phyloP scores from a whole-genome alignment of 225 moss, liverwort and hornwort genomes.

The Asterella californica region DNA sequence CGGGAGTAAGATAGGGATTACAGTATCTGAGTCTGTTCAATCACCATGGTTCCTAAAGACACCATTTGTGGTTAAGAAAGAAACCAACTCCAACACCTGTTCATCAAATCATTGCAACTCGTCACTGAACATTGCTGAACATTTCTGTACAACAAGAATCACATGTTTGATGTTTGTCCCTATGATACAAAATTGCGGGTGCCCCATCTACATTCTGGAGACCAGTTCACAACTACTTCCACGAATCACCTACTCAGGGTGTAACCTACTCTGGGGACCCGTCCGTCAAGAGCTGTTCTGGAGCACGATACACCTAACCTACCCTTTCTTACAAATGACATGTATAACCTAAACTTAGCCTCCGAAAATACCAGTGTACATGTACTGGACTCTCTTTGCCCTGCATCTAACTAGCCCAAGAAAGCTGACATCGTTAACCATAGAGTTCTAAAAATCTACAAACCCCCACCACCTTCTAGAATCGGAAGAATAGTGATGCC shows the following conservation, averaged over 20 bases:
- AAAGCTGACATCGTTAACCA: slow-evolving; percentile 8
- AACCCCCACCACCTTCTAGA: slow-evolving; percentile 4
- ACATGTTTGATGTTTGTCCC: slow-evolving; percentile 24
- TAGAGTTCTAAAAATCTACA: slow-evolving; percentile 27
- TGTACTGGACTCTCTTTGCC: slow-evolving; percentile 8
- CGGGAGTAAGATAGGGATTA: no score
- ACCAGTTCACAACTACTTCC: slow-evolving; percentile 22
- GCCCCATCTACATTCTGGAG: slow-evolving; percentile 16
- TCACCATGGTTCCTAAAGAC: no score
- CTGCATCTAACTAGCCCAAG: slow-evolving; percentile 21
- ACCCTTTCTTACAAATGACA: slow-evolving; percentile 37
- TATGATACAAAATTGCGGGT: slow-evolving; percentile 47
- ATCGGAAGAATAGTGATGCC: background rate
- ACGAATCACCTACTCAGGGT: slow-evolving; percentile 19
- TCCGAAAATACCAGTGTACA: slow-evolving; percentile 12
- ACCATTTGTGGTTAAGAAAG: no score
- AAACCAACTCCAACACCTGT: background rate
- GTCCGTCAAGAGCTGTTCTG: slow-evolving; percentile 24
- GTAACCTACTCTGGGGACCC: slow-evolving; percentile 26
- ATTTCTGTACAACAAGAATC: slow-evolving; percentile 43
- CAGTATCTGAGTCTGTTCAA: no score
- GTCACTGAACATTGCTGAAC: slow-evolving; percentile 19
- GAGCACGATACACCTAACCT: slow-evolving; percentile 36
- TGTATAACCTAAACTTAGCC: slow-evolving; percentile 26
- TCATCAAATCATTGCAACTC: background rate